phyloP scores from a whole-genome alignment of 2,329 filamentous ascomycete species.

The Taxawa tesnikishii region DNA sequence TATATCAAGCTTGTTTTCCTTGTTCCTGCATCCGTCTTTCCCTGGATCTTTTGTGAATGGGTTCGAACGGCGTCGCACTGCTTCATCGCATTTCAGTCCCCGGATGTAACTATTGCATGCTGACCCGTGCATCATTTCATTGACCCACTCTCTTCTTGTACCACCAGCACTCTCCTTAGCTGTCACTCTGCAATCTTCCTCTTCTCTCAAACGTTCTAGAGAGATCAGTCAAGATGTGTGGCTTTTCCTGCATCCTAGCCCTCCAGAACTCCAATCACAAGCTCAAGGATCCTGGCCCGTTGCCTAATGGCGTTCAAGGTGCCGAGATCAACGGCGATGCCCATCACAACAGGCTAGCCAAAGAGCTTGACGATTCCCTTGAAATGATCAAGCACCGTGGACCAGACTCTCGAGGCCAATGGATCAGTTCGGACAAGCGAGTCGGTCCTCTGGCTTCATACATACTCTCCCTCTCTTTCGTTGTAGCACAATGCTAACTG shows the following conservation, averaged over 20 bases:
- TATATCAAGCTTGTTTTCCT: no score
- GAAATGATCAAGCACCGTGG: conserved; percentile 32
- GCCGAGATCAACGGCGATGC: conserved; percentile 9
- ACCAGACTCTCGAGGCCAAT: conserved; percentile 32
- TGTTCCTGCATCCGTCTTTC: no score
- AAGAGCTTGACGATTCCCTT: conserved; percentile 17
- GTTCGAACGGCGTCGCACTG: no score
- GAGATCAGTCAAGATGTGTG: conserved; percentile 19
- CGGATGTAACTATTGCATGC: no score
- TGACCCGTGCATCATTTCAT: no score
- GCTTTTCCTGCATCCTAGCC: conserved; percentile 16
- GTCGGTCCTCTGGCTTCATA: conserved; percentile 22
- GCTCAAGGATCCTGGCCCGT: conserved; percentile 1
- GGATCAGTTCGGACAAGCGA: conserved; percentile 31
- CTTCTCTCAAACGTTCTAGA: no score
- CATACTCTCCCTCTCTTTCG: no score
- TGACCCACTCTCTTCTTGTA: no score
- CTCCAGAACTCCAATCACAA: conserved; percentile 9
- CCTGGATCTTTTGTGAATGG: no score
- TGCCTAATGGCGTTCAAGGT: conserved; percentile 3
- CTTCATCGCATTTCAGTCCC: no score
- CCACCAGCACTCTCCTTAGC: no score
- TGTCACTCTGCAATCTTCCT: no score
- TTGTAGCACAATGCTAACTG: conserved; percentile 7
- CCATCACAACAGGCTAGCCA: conserved; percentile 9